Evolutionary conservation across 2,329 filamentous ascomycete species (phyloP), one percentile per base, ranked within the genome.

Genomic region (Cryphonectria nitschkei): DNA sequence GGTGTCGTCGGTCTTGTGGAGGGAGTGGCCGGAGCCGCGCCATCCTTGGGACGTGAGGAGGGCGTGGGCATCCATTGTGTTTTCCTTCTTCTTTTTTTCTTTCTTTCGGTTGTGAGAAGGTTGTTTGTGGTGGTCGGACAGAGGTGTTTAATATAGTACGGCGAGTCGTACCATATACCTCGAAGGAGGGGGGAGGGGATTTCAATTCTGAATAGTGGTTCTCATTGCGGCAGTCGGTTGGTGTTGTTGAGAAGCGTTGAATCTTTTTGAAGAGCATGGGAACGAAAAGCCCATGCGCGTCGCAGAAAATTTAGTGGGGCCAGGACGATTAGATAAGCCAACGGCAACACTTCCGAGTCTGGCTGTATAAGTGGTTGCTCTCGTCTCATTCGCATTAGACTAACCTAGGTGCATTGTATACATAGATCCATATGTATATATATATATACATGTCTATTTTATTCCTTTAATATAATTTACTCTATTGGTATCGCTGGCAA

Each of bases 21-120:
- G 90, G 1, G 94, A 93, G 81, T 97, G 93, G 74, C 95, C 95
- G 52, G 90, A 88, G 75, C 95, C 95, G 71, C 92, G 90, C 95
- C 95, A 98, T 79, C 95, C 95, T 81, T 97, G 94, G 75, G 90
- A 88, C 75, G 90, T 90, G 76, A 98, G 90, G 76, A 96, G 91
- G 76, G 92, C 92, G 80, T 92, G 87, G 69, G 95, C 92, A 81
- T 98, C 88, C 95, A 98, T 98, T 11, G 26, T 52, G 19, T 16
- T 7, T 32, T 37, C 2, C 7, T 3, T 26, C 7, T 3, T 26
- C 9, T 39, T 39, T 39, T 39, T 39, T 39, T 39, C 2, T 39
- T 39, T 39, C 11, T 39, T 22, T 37, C 2, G 34, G 39, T 8
- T 16, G 61, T 16, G 22, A 37, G 9, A 39, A 13, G 37, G 9